Base-by-base conservation (phyloP, 257 asterid species). In the Solanum neorickii region DNA sequence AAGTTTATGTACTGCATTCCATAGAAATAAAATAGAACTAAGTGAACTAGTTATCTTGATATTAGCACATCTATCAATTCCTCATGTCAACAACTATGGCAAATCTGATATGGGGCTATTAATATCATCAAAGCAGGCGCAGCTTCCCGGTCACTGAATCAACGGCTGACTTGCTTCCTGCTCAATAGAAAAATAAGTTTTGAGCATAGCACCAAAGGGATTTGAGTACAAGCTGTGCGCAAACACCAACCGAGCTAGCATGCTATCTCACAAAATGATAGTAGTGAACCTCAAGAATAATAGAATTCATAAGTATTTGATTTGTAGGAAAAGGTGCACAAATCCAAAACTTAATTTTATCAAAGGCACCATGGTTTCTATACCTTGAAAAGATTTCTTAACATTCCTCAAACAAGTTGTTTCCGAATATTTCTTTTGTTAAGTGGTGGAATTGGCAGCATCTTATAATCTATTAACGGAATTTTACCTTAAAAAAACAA, bases 81-180 rank as follows among this genome's bases (percentile, higher is more conserved):
- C 27, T 80, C 60, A 27, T 49, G 39, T 78, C 83, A 73, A 21
- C 14, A 76, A n/a, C 14, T 76, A n/a, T 18, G 62, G 59, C 62
- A 80, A 78, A 78, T 78, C 39, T 44, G 84, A 15, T 20, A 78
- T 42, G 25, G 41, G 84, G 66, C 42, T 25, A 16, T 25, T 78
- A 68, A 44, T 82, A 14, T 60, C 88, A 29, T 94, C 93, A 97
- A 87, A 97, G 99, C 91, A 96, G 90, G 74, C 96, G 95, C 80
- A 89, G 90, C 92, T 93, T 96, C 91, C 99, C 99, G 1, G 99
- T 97, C 56, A 97, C 94, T 66, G 98, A 94, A 92, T 97, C 99
- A 86, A 96, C 90, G 3, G 90, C 91, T 23, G 98, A 93, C 92
- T 93, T 97, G 87, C 83, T 88, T 88, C 99, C 99, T 96, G 96